Evolutionary conservation across 768 basidiomycete genomes (phyloP).

Genomic region (Macrolepiota albuminosa): DNA sequence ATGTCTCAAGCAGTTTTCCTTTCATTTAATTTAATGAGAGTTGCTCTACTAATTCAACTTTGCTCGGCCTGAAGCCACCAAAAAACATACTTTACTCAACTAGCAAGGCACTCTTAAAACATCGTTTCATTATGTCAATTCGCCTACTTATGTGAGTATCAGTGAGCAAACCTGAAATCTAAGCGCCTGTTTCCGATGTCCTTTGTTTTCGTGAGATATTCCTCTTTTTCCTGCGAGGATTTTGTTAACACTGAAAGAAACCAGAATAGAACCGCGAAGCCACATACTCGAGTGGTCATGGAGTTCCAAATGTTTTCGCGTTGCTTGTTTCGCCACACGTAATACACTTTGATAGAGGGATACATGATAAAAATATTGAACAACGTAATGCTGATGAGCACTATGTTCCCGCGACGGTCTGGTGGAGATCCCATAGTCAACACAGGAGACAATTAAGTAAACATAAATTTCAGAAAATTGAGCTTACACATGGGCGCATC

Average conservation of each 20-base stretch:
- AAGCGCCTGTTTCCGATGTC: constrained; percentile 59
- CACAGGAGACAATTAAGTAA: background rate
- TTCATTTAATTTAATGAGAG: background rate
- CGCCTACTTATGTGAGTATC: background rate
- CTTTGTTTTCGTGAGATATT: constrained; percentile 53
- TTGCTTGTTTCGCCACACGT: constrained; percentile 53
- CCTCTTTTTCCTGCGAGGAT: constrained; percentile 41
- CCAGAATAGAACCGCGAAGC: background rate
- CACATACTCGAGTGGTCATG: constrained; percentile 43
- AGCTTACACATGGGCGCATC: constrained; percentile 53
- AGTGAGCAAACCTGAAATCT: constrained; percentile 59
- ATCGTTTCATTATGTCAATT: background rate
- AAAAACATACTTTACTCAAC: background rate
- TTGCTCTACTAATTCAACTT: background rate
- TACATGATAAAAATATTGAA: constrained; percentile 51
- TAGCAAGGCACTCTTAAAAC: background rate
- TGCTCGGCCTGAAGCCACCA: background rate
- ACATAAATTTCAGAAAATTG: background rate
- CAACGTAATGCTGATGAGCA: constrained; percentile 46
- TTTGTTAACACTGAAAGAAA: background rate
- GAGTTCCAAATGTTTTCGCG: constrained; percentile 51
- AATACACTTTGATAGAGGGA: constrained; percentile 49
- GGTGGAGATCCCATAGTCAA: background rate
- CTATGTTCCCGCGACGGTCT: constrained; percentile 57
- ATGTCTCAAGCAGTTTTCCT: background rate